Evolutionary conservation across 352 stramenopile genomes (phyloP).

Genomic region (Elongisporangium undulatum): DNA sequence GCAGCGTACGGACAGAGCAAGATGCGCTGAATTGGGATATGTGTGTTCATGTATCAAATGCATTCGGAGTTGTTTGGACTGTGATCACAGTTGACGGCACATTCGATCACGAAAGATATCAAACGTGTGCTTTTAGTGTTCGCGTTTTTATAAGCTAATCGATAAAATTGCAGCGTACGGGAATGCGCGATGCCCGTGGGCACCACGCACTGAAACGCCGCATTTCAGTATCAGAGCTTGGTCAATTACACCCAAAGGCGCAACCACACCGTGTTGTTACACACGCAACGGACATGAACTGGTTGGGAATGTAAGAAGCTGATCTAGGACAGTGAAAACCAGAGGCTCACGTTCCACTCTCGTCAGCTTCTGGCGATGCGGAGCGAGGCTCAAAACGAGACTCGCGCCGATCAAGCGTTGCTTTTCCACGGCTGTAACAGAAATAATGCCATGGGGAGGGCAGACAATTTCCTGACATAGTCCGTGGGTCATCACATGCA

Average conservation of each 20-base stretch:
- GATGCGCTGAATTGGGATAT: no score
- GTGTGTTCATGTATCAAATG: no score
- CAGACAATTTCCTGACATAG: slow-evolving; percentile 82
- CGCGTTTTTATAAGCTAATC: slow-evolving; percentile 75
- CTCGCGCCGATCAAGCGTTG: slow-evolving; percentile 53
- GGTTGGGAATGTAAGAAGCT: slow-evolving; percentile 56
- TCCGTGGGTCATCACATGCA: slow-evolving; percentile 28
- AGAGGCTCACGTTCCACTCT: slow-evolving; percentile 55
- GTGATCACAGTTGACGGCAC: slow-evolving; percentile 85
- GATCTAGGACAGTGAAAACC: slow-evolving; percentile 59
- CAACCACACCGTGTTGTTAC: not conserved
- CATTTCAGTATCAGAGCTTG: slow-evolving; percentile 81
- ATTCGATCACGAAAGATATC: slow-evolving; percentile 64
- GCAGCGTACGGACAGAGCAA: no score
- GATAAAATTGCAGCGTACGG: slow-evolving; percentile 78
- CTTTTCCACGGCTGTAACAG: slow-evolving; percentile 84
- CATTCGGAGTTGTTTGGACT: slow-evolving; percentile 10
- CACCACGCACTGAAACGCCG: slow-evolving; percentile 21
- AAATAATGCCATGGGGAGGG: slow-evolving; percentile 61
- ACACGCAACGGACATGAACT: slow-evolving; percentile 1
- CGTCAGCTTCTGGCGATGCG: slow-evolving; percentile 68
- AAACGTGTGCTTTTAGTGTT: slow-evolving; percentile 88
- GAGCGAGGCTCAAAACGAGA: slow-evolving; percentile 66
- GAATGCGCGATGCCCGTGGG: not conserved
- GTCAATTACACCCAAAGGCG: no score